A percentile compares a stretch with the other conserved stretches of the same genome.
These are phyloP conservation scores for Phytopythium cucurbitacearum DNA, from an alignment of 352 stramenopile genomes.

Conservation along the genomic window DNA sequence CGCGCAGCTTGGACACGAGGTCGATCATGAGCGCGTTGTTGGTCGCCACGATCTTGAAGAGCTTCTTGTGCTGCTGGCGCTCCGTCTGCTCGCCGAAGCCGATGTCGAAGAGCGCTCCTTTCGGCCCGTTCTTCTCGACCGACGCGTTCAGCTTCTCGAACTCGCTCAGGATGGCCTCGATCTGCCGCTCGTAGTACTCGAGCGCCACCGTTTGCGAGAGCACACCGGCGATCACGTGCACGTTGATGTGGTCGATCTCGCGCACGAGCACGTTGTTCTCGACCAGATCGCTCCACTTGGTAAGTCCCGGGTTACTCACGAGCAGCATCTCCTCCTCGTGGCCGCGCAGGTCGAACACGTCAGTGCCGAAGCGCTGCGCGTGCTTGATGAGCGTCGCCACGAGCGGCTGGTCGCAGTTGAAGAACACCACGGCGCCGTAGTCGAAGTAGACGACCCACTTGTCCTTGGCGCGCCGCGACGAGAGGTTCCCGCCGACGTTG, in stretches of 20 bases:
- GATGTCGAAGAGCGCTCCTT: slow-evolving; percentile 61
- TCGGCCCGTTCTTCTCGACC: slow-evolving; percentile 72
- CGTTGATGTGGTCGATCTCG: slow-evolving; percentile 81
- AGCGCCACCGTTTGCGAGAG: slow-evolving; percentile 95
- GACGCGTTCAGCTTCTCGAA: slow-evolving; percentile 93
- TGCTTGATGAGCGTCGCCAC: slow-evolving; percentile 73
- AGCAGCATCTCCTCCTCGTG: slow-evolving; percentile 81
- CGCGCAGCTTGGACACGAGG: slow-evolving; percentile 94
- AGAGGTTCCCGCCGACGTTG: slow-evolving; percentile 48
- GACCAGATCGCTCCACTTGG: slow-evolving; percentile 77
- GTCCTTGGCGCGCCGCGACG: slow-evolving; percentile 80
- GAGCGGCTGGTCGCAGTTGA: slow-evolving; percentile 85
- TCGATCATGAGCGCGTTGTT: slow-evolving; percentile 97
- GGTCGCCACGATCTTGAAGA: slow-evolving; percentile 91
- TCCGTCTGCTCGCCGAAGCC: slow-evolving; percentile 46
- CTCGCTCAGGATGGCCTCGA: slow-evolving; percentile 92
- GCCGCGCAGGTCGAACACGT: slow-evolving; percentile 73
- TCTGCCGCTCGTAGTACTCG: slow-evolving; percentile 94
- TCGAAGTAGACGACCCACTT: slow-evolving; percentile 92
- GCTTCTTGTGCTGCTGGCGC: slow-evolving; percentile 68
- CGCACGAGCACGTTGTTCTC: slow-evolving; percentile 82
- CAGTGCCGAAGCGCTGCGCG: slow-evolving; percentile 67
- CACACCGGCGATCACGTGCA: slow-evolving; percentile 93
- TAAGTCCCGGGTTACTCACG: slow-evolving; percentile 54
- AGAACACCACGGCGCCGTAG: slow-evolving; percentile 91